Evolutionary conservation across 176 grass and related monocot genomes (phyloP).

Genomic region (Areca catechu): DNA sequence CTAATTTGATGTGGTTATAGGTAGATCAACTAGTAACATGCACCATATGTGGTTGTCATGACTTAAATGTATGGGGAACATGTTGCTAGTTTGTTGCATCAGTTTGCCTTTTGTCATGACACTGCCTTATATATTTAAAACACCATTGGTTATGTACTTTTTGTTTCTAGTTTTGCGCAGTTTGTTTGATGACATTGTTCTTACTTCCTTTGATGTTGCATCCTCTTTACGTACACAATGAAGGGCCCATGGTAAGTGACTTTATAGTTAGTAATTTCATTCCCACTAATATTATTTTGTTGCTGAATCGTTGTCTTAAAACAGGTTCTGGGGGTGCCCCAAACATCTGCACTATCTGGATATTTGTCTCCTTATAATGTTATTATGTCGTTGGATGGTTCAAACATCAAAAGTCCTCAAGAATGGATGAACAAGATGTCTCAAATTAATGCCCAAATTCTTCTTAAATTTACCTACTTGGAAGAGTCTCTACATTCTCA

Average conservation of each 20-base stretch:
- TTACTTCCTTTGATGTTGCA: slow-evolving; percentile 57
- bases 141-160: slow-evolving; percentile 23
- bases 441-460: slow-evolving; percentile 29
- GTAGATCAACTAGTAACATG: too few relatives aligned
- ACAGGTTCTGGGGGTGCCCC: slow-evolving; percentile 56
- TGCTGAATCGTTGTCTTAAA: slow-evolving; percentile 20
- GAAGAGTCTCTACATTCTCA: slow-evolving; percentile 25
- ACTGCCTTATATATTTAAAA: neutral
- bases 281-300: slow-evolving; percentile 2
- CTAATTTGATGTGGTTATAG: too few relatives aligned
- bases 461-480: slow-evolving; percentile 11
- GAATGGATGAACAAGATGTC: slow-evolving; percentile 53
- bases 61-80: too few relatives aligned
- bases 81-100: too few relatives aligned
- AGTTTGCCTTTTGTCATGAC: too few relatives aligned
- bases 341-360: slow-evolving; percentile 52
- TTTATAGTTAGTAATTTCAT: slow-evolving; percentile 20
- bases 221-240: slow-evolving; percentile 54
- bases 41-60: too few relatives aligned
- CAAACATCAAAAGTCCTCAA: slow-evolving; percentile 49
- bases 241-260: slow-evolving; percentile 74
- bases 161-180: slow-evolving; percentile 68
- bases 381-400: slow-evolving; percentile 68
- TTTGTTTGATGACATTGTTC: slow-evolving; percentile 42
- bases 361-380: slow-evolving; percentile 63